Conservation (phyloP, 495 filamentous ascomycete species). For the Beverwykella pulmonaria region DNA sequence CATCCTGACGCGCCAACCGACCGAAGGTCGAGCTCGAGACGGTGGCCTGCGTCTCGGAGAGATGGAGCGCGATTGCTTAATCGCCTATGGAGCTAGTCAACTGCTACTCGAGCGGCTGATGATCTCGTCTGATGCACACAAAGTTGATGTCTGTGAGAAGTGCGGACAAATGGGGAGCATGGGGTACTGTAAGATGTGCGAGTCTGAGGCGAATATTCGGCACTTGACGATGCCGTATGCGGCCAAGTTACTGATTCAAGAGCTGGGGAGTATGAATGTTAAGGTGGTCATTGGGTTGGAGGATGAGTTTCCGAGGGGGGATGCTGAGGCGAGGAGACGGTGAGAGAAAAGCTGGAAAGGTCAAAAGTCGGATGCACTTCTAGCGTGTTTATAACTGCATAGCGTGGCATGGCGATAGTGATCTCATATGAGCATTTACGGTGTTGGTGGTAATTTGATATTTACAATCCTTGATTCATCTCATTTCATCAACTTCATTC, state of each 20-base stretch:
- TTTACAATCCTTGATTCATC: background rate
- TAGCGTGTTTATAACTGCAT: background rate
- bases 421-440: background rate
- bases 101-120: constrained; percentile 92
- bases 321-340: constrained; percentile 10
- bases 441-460: background rate
- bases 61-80: constrained; percentile 98
- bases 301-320: constrained; percentile 77
- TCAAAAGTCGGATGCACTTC: background rate
- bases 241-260: constrained; percentile 94
- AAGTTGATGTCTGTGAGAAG: constrained; percentile 87
- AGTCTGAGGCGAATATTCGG: constrained; percentile 74
- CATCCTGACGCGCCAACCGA: constrained; percentile 92
- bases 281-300: constrained; percentile 81
- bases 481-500: background rate
- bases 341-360: background rate
- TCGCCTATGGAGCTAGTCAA: constrained; percentile 85
- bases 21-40: constrained; percentile 89
- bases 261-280: constrained; percentile 97
- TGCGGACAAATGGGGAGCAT: constrained; percentile 95
- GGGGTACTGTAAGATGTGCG: constrained; percentile 90
- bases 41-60: constrained; percentile 94
- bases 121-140: constrained; percentile 85
- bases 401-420: constrained; percentile 3
- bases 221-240: constrained; percentile 99